Conservation (phyloP, 352 stramenopile genomes). For the Globisporangium okanoganense region DNA sequence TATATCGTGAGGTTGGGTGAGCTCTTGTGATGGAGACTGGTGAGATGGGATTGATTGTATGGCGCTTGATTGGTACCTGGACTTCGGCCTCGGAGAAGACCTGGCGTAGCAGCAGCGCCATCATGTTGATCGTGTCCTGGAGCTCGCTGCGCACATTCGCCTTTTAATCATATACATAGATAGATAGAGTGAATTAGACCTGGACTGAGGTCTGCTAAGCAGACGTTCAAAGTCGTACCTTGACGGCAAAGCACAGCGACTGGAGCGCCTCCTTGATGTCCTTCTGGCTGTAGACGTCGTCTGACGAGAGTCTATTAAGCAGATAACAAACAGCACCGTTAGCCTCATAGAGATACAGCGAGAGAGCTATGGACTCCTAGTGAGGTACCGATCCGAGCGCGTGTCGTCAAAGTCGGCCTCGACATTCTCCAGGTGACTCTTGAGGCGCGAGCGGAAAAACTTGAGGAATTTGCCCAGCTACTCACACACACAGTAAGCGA, state of each 20-base stretch:
- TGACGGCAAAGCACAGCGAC: conserved; percentile 78
- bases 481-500: background rate
- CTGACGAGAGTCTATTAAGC: conserved; percentile 50
- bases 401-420: conserved; percentile 85
- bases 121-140: conserved; percentile 87
- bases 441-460: conserved; percentile 78
- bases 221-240: conserved; percentile 44
- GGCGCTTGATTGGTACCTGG: conserved; percentile 26
- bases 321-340: too few species aligned
- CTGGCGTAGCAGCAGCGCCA: conserved; percentile 76
- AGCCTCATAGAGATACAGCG: too few species aligned
- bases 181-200: background rate
- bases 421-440: conserved; percentile 75
- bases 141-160: conserved; percentile 72
- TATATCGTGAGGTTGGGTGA: background rate
- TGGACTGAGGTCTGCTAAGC: background rate
- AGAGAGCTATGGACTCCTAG: too few species aligned
- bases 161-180: conserved; percentile 18
- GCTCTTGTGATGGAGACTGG: background rate
- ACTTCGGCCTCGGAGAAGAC: conserved; percentile 72
- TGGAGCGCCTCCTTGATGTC: conserved; percentile 71
- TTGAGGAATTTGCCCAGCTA: conserved; percentile 82
- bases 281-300: conserved; percentile 84
- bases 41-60: background rate
- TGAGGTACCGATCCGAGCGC: conserved; percentile 50